Conservation (phyloP, 2,329 filamentous ascomycete genomes). For the Fusarium mundagurra region DNA sequence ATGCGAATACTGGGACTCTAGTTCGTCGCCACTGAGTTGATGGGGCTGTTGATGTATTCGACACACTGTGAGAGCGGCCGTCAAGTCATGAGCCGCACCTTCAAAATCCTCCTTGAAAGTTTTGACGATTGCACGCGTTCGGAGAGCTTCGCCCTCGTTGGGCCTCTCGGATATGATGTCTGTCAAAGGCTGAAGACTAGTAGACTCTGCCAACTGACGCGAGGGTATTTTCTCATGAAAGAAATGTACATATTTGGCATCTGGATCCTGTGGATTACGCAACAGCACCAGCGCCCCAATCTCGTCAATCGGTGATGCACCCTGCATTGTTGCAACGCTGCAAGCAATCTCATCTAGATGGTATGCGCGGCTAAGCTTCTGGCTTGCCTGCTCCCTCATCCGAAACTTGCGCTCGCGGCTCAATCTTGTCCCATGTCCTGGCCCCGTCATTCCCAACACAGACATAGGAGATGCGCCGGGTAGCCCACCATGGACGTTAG, state of each 20-base stretch:
- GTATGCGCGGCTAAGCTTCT: constrained; percentile 81
- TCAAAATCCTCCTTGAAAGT: constrained; percentile 80
- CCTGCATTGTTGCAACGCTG: constrained; percentile 86
- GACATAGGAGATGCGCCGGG: constrained; percentile 31
- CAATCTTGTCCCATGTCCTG: constrained; percentile 70
- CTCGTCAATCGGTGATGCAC: constrained; percentile 78
- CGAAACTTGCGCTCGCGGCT: constrained; percentile 81
- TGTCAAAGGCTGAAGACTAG: constrained; percentile 72
- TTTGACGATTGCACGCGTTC: constrained; percentile 78
- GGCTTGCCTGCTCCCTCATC: constrained; percentile 82
- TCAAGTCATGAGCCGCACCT: constrained; percentile 76
- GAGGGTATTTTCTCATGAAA: constrained; percentile 91
- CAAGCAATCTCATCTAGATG: constrained; percentile 84
- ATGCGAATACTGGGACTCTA: constrained; percentile 55
- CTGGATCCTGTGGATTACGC: constrained; percentile 71
- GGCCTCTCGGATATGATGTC: constrained; percentile 73
- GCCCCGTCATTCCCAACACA: constrained; percentile 51
- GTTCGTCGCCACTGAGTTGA: constrained; percentile 59
- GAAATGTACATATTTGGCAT: constrained; percentile 90
- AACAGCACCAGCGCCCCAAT: constrained; percentile 79
- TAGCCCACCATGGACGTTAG: constrained; percentile 59
- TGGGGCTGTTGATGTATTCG: constrained; percentile 65
- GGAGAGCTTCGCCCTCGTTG: constrained; percentile 71
- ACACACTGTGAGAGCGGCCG: constrained; percentile 67
- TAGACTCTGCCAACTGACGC: constrained; percentile 76